Conservation (phyloP, 345 rosid genomes). For the Draba incana region DNA sequence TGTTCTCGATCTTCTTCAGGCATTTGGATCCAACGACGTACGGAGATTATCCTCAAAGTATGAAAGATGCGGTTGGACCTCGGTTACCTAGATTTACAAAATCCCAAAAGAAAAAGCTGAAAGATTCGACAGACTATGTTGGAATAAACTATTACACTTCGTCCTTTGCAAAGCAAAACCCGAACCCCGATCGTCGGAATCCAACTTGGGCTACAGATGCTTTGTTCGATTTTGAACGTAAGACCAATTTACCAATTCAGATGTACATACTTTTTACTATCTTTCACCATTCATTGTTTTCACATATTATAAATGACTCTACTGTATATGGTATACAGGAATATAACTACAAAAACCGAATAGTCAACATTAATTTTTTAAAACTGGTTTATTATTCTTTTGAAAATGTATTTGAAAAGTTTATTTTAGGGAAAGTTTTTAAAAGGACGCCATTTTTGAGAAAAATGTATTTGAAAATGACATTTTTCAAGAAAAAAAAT, state of each 20-base stretch:
- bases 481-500: too few relatives aligned
- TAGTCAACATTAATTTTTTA: too few relatives aligned
- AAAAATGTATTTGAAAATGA: too few relatives aligned
- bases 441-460: too few relatives aligned
- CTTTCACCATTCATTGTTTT: too few relatives aligned
- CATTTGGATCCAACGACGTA: conserved; percentile 41
- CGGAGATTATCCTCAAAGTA: conserved; percentile 41
- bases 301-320: too few relatives aligned
- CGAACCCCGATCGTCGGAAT: conserved; percentile 18
- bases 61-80: conserved; percentile 41
- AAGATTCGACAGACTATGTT: conserved; percentile 41
- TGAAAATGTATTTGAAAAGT: too few relatives aligned
- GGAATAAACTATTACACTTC: conserved; percentile 55
- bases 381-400: too few relatives aligned
- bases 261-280: too few relatives aligned
- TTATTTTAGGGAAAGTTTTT: too few relatives aligned
- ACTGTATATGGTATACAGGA: too few relatives aligned
- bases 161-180: conserved; percentile 19
- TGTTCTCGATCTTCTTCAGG: conserved; percentile 22
- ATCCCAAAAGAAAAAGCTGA: conserved; percentile 27
- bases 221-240: conserved; percentile 39
- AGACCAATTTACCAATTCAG: neutral
- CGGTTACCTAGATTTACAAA: conserved; percentile 37
- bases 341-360: too few relatives aligned
- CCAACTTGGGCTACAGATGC: conserved; percentile 48